Evolutionary conservation across 2,329 filamentous ascomycete species (phyloP), one percentile per base, ranked within the genome.

Genomic region (Cryphonectria carpinicola): DNA sequence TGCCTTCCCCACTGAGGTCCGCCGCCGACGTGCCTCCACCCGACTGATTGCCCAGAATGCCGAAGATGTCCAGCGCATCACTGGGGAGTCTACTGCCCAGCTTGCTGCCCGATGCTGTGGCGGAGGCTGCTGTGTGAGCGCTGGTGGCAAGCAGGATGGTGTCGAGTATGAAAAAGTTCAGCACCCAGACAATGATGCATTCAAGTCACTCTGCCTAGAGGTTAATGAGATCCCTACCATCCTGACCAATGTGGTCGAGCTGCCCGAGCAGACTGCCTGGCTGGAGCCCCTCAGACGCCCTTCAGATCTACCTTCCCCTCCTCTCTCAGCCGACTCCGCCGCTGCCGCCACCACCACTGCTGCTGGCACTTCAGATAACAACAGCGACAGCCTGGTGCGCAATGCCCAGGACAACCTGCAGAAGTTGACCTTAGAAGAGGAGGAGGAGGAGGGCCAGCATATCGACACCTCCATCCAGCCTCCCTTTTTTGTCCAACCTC

Each of bases 401-500:
- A 65, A 56, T 14, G 70, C 76, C 41, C 70, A 75, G 43, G 76
- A 75, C 68, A 69, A 66, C 11, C 66, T 79, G 49, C 74, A 77
- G 52, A 70, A 66, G 5, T 65, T 79, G 17, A 75, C 75, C 46
- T 77, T 84, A 17, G 82, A 84, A 60, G 77, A 49, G 19, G 22
- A 49, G 43, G 22, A 49, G 5, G 46, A 84, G 58, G 77, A 49
- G 43, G 46, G n/a, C 1, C 22, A 49, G 2, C 2, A 82, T 54
- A 79, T 89, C 70, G 85, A 91, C 76, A 90, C 89, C 3, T 79
- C 82, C 13, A 85, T 89, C 71, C 92, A 95, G 78, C 95, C 96
- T 25, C 96, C 96, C 8, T 87, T 86, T 71, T 99, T 95, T 77
- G 95, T 99, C 68, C 94, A 97, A 79, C 96, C 96, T 37, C 96